Base-by-base conservation (phyloP, 2,329 filamentous ascomycete genomes). In the Colletotrichum liaoningense region DNA sequence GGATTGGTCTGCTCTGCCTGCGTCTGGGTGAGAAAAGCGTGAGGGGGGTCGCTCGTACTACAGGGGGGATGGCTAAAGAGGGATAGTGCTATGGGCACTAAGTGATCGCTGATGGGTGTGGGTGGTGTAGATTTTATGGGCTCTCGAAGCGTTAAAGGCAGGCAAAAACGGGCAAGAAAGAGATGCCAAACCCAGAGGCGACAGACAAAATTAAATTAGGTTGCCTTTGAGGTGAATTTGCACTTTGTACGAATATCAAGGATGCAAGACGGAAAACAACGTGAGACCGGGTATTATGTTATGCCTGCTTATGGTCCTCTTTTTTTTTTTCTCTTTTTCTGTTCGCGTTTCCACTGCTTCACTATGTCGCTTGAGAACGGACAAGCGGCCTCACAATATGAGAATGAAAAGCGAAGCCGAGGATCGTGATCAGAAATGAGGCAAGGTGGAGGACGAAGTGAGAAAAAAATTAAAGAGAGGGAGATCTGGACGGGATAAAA, bases 1-100 rank as follows among this genome's bases (percentile, higher is more conserved):
- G 70, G 67, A 73, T 73, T 57, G 60, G 55, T 70, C 67, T 73
- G 22, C 60, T 71, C 67, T 65, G 52, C 69, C 60, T 70, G 65
- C 19, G 67, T 11, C 33, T 57, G 52, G n/a, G 46, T 52, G 59
- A 30, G 67, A 33, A 58, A n/a, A 58, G 69, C 28, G 59, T 59
- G 66, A 65, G 66, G 63, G 66, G 59, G 67, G 67, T 28, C 70
- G 67, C 59, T 71, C 72, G 72, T 74, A 63, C 68, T 59, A 72
- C 72, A 74, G 72, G 69, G 69, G 68, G 63, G 59, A 52, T 33
- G 65, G 72, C 58, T 72, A 74, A 71, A 74, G 72, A 74, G 72
- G 69, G 62, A 72, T 71, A 74, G 72, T 74, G 72, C 72, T 71
- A 74, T 74, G 72, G 72, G 63, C 72, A 74, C 72, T 74, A 74